A percentile compares a stretch with the other conserved stretches of the same genome.
Conservation (phyloP, 2,329 filamentous ascomycete genomes). For the Coniochaeta hoffmannii region DNA sequence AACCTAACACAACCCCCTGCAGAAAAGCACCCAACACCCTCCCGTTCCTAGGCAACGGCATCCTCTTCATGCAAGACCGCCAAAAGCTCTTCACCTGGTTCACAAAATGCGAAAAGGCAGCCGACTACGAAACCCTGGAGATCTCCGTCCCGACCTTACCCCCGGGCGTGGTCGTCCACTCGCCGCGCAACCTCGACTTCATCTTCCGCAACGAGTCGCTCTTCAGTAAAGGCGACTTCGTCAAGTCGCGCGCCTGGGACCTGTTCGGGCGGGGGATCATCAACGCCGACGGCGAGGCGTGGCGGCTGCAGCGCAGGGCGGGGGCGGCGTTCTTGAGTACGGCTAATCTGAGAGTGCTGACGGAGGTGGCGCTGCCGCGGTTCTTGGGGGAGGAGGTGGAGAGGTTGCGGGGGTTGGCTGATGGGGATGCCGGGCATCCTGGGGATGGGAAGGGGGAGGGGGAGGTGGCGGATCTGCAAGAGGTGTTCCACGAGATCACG, state of each 20-base stretch:
- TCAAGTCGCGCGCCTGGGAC: slow-evolving; percentile 52
- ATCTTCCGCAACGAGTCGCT: slow-evolving; percentile 53
- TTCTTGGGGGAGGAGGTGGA: slow-evolving; percentile 38
- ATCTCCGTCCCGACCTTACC: slow-evolving; percentile 56
- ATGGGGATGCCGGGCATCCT: too few species aligned
- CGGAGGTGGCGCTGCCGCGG: slow-evolving; percentile 47
- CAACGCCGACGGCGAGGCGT: slow-evolving; percentile 57
- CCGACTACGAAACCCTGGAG: slow-evolving; percentile 53
- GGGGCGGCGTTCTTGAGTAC: slow-evolving; percentile 52
- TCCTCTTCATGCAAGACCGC: slow-evolving; percentile 52
- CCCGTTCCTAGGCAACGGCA: slow-evolving; percentile 52
- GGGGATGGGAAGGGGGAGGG: too few species aligned
- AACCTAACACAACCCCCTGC: not conserved
- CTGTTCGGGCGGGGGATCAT: slow-evolving; percentile 61
- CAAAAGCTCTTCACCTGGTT: slow-evolving; percentile 58
- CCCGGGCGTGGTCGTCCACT: slow-evolving; percentile 55
- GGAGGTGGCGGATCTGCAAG: slow-evolving; percentile 45
- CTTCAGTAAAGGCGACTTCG: slow-evolving; percentile 56
- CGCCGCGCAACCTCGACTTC: slow-evolving; percentile 54
- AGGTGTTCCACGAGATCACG: slow-evolving; percentile 56
- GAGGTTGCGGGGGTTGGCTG: slow-evolving; percentile 24
- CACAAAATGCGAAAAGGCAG: slow-evolving; percentile 45
- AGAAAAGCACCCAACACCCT: slow-evolving; percentile 43
- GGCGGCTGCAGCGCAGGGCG: slow-evolving; percentile 56
- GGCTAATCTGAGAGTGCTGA: slow-evolving; percentile 48